phyloP scores from a whole-genome alignment of 176 grass and related monocot genomes.

The Musa schizocarpa region DNA sequence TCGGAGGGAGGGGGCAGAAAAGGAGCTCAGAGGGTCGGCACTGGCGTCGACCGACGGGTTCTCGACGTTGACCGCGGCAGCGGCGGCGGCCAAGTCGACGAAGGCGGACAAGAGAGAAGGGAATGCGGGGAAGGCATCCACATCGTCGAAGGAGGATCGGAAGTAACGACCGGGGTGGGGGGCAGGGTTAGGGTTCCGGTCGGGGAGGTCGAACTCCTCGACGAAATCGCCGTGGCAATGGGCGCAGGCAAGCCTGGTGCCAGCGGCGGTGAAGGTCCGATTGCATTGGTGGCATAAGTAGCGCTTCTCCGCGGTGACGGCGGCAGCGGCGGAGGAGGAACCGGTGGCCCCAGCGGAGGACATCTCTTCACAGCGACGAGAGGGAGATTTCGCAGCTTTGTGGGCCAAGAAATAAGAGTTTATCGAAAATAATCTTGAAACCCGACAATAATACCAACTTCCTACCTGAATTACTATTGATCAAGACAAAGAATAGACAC shows the following conservation, averaged over 20 bases:
- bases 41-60: conserved; percentile 14
- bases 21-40: conserved; percentile 20
- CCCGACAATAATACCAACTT: no score
- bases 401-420: no score
- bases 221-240: conserved; percentile 52
- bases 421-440: no score
- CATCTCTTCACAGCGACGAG: background rate
- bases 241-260: conserved; percentile 41
- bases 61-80: conserved; percentile 18
- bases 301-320: conserved; percentile 37
- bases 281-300: conserved; percentile 89
- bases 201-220: conserved; percentile 38
- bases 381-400: background rate
- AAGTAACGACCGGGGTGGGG: conserved; percentile 16
- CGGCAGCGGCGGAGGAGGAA: conserved; percentile 30
- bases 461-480: no score
- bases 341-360: background rate
- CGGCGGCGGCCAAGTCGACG: conserved; percentile 36
- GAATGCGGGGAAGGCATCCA: background rate
- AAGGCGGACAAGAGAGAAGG: conserved; percentile 23
- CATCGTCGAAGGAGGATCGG: conserved; percentile 6
- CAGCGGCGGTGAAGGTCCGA: conserved; percentile 40
- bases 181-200: conserved; percentile 28
- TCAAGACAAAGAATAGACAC: no score
- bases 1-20: conserved; percentile 58